Evolutionary conservation across 2,329 filamentous ascomycete species (phyloP).

Genomic region (Hypoxylon sp.): DNA sequence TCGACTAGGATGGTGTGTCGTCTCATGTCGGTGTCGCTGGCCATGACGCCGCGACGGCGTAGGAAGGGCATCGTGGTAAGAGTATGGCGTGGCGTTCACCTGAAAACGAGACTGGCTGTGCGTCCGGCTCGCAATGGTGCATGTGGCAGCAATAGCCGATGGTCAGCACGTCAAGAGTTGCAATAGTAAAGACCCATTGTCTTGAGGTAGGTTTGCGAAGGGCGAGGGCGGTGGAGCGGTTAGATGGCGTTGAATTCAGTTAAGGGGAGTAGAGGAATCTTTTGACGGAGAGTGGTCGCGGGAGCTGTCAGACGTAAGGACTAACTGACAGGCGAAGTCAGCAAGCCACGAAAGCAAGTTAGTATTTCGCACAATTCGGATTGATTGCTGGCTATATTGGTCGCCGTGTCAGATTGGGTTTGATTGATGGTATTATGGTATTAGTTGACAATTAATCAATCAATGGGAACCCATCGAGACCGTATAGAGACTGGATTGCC

Average conservation of each 20-base stretch:
- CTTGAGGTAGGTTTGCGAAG: slow-evolving; percentile 33
- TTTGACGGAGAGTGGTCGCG: slow-evolving; percentile 17
- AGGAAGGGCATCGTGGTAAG: slow-evolving; percentile 69
- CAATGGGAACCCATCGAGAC: slow-evolving; percentile 21
- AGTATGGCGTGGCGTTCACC: slow-evolving; percentile 33
- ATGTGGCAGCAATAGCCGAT: slow-evolving; percentile 41
- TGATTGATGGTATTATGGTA: slow-evolving; percentile 26
- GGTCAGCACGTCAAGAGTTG: slow-evolving; percentile 51
- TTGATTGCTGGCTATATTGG: slow-evolving; percentile 20
- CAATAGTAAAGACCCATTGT: slow-evolving; percentile 51
- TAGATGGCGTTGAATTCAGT: slow-evolving; percentile 13
- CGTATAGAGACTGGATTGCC: slow-evolving; percentile 14
- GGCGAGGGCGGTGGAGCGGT: slow-evolving; percentile 15
- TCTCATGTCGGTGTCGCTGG: slow-evolving; percentile 72
- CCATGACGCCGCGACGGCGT: slow-evolving; percentile 72
- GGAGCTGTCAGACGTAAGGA: slow-evolving; percentile 24
- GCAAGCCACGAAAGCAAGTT: slow-evolving; percentile 23
- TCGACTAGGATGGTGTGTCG: slow-evolving; percentile 63
- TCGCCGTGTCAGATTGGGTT: slow-evolving; percentile 27
- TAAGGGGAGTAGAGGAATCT: background rate
- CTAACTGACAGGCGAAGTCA: slow-evolving; percentile 21
- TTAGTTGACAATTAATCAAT: slow-evolving; percentile 16
- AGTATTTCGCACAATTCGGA: background rate
- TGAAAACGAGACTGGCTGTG: slow-evolving; percentile 35
- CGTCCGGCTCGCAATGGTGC: slow-evolving; percentile 35